Conservation (phyloP, 768 basidiomycete genomes). For the Russula dissimulans region DNA sequence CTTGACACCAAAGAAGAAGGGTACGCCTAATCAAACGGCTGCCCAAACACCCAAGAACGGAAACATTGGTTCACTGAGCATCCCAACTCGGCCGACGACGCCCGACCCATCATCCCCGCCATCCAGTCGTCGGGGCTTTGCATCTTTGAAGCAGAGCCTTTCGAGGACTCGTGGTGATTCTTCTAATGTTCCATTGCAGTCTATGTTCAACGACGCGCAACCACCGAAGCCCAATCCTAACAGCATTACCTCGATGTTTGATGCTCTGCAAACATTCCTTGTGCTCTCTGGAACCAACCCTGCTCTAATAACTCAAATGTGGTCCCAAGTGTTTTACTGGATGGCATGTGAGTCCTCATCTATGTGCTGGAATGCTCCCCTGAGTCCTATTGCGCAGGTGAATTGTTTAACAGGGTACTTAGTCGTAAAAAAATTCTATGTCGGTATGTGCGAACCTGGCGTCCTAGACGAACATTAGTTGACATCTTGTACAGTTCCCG, state of each 20-base stretch:
- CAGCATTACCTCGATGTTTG: conserved; percentile 71
- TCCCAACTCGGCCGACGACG: conserved; percentile 35
- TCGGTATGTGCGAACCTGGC: conserved; percentile 38
- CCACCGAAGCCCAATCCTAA: conserved; percentile 31
- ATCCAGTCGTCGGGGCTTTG: conserved; percentile 35
- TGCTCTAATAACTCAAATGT: conserved; percentile 76
- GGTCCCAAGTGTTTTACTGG: conserved; percentile 99
- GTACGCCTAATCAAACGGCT: conserved; percentile 26
- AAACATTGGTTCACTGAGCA: conserved; percentile 41
- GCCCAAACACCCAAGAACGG: conserved; percentile 29
- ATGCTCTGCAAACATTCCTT: conserved; percentile 76
- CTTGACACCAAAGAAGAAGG: conserved; percentile 56
- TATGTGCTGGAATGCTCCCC: conserved; percentile 17
- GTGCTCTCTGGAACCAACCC: conserved; percentile 87
- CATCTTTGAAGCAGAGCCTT: conserved; percentile 61
- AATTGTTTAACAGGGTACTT: conserved; percentile 75
- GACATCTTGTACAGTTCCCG: conserved; percentile 44
- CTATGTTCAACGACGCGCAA: conserved; percentile 40
- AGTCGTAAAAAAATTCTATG: conserved; percentile 94
- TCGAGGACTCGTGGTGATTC: conserved; percentile 41
- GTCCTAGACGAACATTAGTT: background rate
- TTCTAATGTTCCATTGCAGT: conserved; percentile 38
- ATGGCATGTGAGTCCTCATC: conserved; percentile 67
- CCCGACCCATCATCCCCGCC: conserved; percentile 31
- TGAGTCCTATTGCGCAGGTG: conserved; percentile 39